Evolutionary conservation across 306 rosid genomes (phyloP).

Genomic region (Cucumis hystrix): DNA sequence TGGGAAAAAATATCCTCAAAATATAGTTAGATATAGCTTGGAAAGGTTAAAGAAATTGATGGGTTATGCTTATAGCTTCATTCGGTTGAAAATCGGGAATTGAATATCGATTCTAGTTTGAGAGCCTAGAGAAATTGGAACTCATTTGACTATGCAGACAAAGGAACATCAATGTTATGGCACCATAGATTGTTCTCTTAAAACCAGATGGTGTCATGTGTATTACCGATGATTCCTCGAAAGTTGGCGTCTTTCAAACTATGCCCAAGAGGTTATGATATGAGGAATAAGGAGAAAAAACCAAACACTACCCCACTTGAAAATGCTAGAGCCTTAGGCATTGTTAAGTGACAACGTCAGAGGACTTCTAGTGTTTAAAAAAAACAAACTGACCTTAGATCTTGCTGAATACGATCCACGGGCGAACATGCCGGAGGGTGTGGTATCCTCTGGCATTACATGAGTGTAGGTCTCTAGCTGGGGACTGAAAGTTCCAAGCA

Average conservation of each 20-base stretch:
- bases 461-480: constrained; percentile 35
- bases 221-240: neutral
- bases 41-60: neutral
- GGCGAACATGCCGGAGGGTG: constrained; percentile 40
- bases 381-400: constrained; percentile 23
- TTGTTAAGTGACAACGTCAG: neutral
- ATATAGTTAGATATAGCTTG: neutral
- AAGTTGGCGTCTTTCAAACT: neutral
- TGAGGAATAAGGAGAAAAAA: neutral
- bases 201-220: neutral
- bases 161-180: neutral
- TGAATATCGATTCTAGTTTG: neutral
- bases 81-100: neutral
- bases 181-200: too few species aligned
- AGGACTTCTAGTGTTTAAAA: neutral
- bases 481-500: constrained; percentile 48
- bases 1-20: neutral
- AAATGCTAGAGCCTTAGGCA: neutral
- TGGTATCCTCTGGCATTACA: constrained; percentile 40
- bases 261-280: neutral
- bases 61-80: neutral
- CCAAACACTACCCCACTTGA: neutral
- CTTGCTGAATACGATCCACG: constrained; percentile 37
- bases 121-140: neutral
- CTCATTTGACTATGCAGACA: neutral